These are phyloP conservation scores for Blastobotrys buckinghamii DNA, from an alignment of 1,139 yeast species.

Conservation along the genomic window DNA sequence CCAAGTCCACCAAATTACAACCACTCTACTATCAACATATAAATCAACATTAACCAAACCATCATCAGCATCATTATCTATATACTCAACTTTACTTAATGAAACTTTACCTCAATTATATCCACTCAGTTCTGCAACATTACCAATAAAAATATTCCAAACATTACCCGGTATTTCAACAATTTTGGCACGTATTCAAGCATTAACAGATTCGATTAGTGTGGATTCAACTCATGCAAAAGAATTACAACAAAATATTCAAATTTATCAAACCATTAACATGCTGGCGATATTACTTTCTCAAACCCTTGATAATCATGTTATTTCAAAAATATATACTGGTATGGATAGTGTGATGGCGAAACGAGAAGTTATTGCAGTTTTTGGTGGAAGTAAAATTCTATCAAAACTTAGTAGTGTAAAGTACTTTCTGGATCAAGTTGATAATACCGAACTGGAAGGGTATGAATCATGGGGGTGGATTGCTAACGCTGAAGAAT, in stretches of 20 bases:
- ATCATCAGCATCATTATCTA: constrained; percentile 11
- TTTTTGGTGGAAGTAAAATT: constrained; percentile 19
- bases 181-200: constrained; percentile 12
- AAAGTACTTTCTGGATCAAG: constrained; percentile 11
- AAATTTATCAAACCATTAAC: too few relatives aligned
- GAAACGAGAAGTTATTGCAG: constrained; percentile 11
- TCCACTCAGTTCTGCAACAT: constrained; percentile 6
- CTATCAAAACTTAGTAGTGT: constrained; percentile 16
- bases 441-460: constrained; percentile 6
- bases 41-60: not conserved
- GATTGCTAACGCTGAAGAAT: constrained; percentile 12
- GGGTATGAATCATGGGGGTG: constrained; percentile 16
- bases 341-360: not conserved
- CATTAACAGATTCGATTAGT: constrained; percentile 2
- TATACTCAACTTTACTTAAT: constrained; percentile 18
- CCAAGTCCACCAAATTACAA: constrained; percentile 17
- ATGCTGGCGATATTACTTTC: too few relatives aligned
- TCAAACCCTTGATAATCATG: constrained; percentile 59
- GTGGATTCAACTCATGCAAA: not conserved
- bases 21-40: not conserved
- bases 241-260: not conserved
- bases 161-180: constrained; percentile 18
- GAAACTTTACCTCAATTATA: constrained; percentile 17
- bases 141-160: constrained; percentile 11
- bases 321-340: constrained; percentile 21